A percentile compares a stretch with the other conserved stretches of the same genome.
Conservation (phyloP, 805 yeast genomes). For the Hanseniaspora thailandica region DNA sequence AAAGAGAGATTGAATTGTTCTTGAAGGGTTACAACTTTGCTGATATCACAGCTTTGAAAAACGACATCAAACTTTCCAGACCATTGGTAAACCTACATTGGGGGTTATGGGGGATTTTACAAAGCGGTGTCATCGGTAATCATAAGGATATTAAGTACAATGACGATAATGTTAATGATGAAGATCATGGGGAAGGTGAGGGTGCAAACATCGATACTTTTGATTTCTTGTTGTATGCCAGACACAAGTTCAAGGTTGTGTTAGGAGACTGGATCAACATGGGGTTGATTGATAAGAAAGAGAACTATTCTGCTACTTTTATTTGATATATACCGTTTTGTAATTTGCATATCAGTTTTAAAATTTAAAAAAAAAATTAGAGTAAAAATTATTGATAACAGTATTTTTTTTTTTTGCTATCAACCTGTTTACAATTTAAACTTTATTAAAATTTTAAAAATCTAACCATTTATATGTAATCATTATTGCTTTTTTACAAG, state of each 20-base stretch:
- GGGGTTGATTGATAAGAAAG: constrained; percentile 36
- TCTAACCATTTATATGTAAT: neutral
- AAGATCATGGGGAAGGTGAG: constrained; percentile 21
- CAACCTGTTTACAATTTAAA: neutral
- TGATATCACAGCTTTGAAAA: constrained; percentile 26
- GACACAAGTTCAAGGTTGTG: constrained; percentile 59
- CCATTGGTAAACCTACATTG: constrained; percentile 67
- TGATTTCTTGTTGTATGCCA: constrained; percentile 63
- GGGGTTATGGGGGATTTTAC: constrained; percentile 88
- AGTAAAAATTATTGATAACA: neutral
- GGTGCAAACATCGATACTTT: constrained; percentile 50
- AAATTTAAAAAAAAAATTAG: neutral
- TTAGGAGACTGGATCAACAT: constrained; percentile 63
- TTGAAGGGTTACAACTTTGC: constrained; percentile 62
- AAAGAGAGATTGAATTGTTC: constrained; percentile 57
- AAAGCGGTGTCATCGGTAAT: constrained; percentile 38
- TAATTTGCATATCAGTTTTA: neutral
- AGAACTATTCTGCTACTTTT: neutral
- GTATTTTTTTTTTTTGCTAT: neutral
- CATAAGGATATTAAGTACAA: constrained; percentile 34
- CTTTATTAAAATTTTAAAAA: no score
- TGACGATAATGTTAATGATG: constrained; percentile 13
- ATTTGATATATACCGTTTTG: neutral
- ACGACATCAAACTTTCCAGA: constrained; percentile 56
- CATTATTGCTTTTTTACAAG: no score